phyloP scores from a whole-genome alignment of 1,139 yeast species.

The Zhuliangozyma blackwelliae region DNA sequence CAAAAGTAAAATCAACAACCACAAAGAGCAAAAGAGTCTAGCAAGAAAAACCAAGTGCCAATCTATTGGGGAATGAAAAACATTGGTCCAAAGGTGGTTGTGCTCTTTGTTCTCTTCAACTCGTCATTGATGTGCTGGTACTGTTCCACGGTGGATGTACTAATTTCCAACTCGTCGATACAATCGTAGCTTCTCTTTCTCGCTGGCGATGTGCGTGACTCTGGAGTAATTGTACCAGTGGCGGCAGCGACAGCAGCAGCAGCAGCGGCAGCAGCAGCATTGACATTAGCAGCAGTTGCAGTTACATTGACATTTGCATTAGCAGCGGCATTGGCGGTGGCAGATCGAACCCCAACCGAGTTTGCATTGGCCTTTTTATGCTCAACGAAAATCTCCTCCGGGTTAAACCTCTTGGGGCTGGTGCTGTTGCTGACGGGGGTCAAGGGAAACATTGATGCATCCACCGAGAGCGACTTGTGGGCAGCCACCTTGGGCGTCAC shows the following conservation, averaged over 20 bases:
- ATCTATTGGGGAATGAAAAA: conserved; percentile 14
- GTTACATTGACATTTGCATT: neutral
- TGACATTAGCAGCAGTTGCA: conserved; percentile 3
- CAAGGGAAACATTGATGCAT: conserved; percentile 14
- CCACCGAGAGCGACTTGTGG: neutral
- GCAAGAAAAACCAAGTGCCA: neutral
- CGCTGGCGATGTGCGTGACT: conserved; percentile 10
- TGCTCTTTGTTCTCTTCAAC: conserved; percentile 19
- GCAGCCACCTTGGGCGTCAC: conserved; percentile 8
- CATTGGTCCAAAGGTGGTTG: conserved; percentile 12
- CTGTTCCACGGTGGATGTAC: conserved; percentile 6
- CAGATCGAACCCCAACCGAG: neutral
- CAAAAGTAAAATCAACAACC: no score
- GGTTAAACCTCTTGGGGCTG: conserved; percentile 17
- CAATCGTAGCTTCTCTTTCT: conserved; percentile 12
- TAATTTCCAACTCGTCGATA: conserved; percentile 9
- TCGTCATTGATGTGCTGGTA: conserved; percentile 4
- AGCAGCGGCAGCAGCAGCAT: conserved; percentile 3
- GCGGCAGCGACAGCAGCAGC: conserved; percentile 2
- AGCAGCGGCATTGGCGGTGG: neutral
- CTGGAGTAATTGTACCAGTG: conserved; percentile 10
- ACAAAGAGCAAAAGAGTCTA: neutral
- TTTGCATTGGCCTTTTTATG: neutral
- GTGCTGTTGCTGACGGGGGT: conserved; percentile 27
- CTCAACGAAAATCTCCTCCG: conserved; percentile 8